A percentile compares a stretch with the other conserved stretches of the same genome.
Conservation (phyloP, 2,329 filamentous ascomycete species). For the Colletotrichum tabaci region DNA sequence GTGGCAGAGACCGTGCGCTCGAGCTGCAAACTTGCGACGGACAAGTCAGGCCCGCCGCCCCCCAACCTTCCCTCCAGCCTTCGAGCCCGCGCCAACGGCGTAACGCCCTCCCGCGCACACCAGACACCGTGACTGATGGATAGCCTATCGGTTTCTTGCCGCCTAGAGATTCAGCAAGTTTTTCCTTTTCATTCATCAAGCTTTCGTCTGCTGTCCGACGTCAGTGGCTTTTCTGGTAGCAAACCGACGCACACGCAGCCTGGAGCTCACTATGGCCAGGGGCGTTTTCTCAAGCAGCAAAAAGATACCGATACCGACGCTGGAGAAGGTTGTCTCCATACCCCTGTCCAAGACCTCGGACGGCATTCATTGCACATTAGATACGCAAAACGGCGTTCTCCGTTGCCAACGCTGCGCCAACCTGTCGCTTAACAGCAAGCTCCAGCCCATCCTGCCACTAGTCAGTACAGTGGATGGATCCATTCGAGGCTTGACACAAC, state of each 20-base stretch:
- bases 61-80: background rate
- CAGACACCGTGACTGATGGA: background rate
- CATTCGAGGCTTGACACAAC: background rate
- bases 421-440: slow-evolving; percentile 26
- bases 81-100: background rate
- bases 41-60: background rate
- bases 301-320: no score
- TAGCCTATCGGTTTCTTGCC: background rate
- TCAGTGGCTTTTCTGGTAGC: background rate
- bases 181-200: background rate
- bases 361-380: background rate
- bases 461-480: background rate
- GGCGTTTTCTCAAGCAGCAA: background rate
- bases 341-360: background rate
- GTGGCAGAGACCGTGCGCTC: slow-evolving; percentile 20
- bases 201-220: background rate
- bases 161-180: background rate
- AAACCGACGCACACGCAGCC: background rate
- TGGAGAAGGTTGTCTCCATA: no score
- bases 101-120: background rate
- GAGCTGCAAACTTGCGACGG: background rate
- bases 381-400: slow-evolving; percentile 22
- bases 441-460: slow-evolving; percentile 15
- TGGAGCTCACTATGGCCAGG: background rate
- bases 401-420: slow-evolving; percentile 23